Conservation (phyloP, 1,284 basidiomycete genomes). For the Microbotryum saponariae region DNA sequence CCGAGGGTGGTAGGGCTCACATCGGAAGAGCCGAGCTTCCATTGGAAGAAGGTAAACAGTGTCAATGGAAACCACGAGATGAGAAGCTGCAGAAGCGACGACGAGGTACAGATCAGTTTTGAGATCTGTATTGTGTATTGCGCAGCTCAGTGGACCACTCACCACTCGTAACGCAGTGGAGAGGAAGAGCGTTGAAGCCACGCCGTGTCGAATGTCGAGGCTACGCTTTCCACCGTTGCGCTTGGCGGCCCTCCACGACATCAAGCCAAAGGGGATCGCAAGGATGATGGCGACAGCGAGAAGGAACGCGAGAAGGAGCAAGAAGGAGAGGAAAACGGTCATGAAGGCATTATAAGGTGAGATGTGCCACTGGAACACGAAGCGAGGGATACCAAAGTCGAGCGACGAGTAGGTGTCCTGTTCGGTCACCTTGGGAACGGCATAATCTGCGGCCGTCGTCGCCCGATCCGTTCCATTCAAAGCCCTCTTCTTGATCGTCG, state of each 20-base stretch:
- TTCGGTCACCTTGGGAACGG: conserved; percentile 25
- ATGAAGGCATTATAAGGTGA: conserved; percentile 34
- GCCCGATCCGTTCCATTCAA: neutral
- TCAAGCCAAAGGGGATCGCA: conserved; percentile 13
- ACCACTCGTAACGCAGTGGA: no score
- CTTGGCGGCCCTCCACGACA: conserved; percentile 5
- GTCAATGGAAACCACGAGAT: conserved; percentile 59
- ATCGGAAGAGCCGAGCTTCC: conserved; percentile 52
- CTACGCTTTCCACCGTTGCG: neutral
- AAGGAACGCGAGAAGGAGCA: conserved; percentile 29
- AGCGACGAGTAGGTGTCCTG: neutral
- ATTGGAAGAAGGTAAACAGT: conserved; percentile 76
- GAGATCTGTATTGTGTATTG: no score
- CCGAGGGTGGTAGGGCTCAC: neutral
- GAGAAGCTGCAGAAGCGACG: conserved; percentile 48
- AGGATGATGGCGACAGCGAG: conserved; percentile 24
- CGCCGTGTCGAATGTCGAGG: conserved; percentile 38
- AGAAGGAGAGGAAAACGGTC: conserved; percentile 34
- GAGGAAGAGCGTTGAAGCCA: conserved; percentile 41
- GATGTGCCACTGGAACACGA: conserved; percentile 16
- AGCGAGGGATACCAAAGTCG: conserved; percentile 6
- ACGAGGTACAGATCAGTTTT: neutral
- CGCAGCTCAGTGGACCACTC: no score
- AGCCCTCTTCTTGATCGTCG: neutral
- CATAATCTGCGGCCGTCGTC: conserved; percentile 4